Evolutionary conservation across 169 alveolate genomes (phyloP).

Genomic region (Cryptosporidium viatorum): DNA sequence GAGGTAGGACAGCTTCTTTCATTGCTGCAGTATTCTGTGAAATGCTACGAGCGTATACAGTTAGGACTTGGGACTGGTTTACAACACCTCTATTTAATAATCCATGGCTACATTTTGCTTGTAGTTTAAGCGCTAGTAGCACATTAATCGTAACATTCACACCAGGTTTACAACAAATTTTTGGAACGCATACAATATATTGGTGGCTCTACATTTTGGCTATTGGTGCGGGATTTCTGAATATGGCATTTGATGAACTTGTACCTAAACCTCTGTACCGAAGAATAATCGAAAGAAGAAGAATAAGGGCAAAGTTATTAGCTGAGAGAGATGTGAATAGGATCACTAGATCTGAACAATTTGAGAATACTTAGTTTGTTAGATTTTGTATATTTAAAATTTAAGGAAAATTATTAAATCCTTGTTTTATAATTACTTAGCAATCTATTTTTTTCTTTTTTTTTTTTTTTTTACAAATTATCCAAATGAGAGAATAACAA

Average conservation of each 20-base stretch:
- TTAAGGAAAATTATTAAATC: neutral
- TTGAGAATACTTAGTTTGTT: neutral
- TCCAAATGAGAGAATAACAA: neutral
- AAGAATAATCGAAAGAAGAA: constrained; percentile 67
- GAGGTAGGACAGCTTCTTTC: constrained; percentile 90
- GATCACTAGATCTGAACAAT: neutral
- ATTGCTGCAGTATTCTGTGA: constrained; percentile 92
- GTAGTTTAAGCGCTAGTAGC: constrained; percentile 88
- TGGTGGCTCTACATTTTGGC: constrained; percentile 91
- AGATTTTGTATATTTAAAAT: constrained; percentile 1
- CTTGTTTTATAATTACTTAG: neutral
- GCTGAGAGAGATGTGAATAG: constrained; percentile 51
- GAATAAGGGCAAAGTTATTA: constrained; percentile 66
- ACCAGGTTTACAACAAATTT: constrained; percentile 85
- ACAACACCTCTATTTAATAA: constrained; percentile 88
- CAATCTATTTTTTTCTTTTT: too few species aligned
- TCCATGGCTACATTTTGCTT: constrained; percentile 92
- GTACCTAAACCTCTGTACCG: constrained; percentile 88
- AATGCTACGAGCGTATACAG: constrained; percentile 93
- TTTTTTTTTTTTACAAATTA: too few species aligned
- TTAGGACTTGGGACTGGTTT: constrained; percentile 90
- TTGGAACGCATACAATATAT: constrained; percentile 84
- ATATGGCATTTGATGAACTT: constrained; percentile 86
- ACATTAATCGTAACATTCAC: constrained; percentile 86
- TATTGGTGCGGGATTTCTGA: constrained; percentile 86